Percentiles rank a stretch among this genome's conserved stretches.
phyloP scores from a whole-genome alignment of 2,329 filamentous ascomycete genomes.

The Penicillium sp. region DNA sequence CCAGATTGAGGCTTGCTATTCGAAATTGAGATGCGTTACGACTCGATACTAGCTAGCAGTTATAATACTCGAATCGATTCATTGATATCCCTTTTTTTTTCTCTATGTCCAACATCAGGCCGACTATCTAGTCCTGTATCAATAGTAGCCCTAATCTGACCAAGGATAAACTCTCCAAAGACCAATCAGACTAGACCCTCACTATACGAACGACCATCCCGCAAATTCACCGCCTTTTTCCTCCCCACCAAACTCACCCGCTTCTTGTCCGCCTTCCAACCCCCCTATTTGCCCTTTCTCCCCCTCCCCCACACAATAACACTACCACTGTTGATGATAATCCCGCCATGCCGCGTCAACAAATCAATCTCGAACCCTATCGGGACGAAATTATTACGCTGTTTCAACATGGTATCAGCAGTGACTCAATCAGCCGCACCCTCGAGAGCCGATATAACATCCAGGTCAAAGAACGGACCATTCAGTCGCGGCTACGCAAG shows the following conservation, averaged over 20 bases:
- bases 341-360: constrained; percentile 28
- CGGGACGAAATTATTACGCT: constrained; percentile 30
- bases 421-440: constrained; percentile 29
- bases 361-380: constrained; percentile 32
- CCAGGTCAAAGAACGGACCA: constrained; percentile 31
- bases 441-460: constrained; percentile 30
- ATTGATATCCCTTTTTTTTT: neutral
- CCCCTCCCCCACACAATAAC: neutral
- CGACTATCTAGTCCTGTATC: too few relatives aligned
- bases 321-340: neutral
- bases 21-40: constrained; percentile 9
- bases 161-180: too few relatives aligned
- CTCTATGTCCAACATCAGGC: neutral
- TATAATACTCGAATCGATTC: neutral
- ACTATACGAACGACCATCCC: constrained; percentile 4
- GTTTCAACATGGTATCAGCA: constrained; percentile 30
- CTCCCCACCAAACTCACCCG: neutral
- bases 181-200: neutral
- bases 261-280: neutral
- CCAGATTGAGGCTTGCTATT: constrained; percentile 14
- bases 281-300: neutral
- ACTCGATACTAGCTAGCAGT: constrained; percentile 10
- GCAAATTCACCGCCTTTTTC: constrained; percentile 27
- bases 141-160: neutral
- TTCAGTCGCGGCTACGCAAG: constrained; percentile 32